phyloP scores from a whole-genome alignment of 2,329 filamentous ascomycete genomes.

The Phaeophleospora eucalypticola region DNA sequence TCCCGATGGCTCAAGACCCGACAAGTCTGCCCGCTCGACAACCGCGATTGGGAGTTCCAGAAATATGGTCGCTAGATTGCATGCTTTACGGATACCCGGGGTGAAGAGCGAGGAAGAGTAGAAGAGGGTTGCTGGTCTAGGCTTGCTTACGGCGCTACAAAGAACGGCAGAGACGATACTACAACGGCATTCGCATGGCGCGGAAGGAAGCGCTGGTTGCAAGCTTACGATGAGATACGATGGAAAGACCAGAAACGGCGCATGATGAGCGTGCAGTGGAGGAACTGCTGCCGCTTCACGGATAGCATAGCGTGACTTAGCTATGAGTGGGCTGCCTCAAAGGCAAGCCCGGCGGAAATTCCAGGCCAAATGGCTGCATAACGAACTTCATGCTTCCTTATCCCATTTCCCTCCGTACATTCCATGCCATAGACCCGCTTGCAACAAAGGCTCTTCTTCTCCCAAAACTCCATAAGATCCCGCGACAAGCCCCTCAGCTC shows the following conservation, averaged over 20 bases:
- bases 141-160: neutral
- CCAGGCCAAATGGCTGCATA: neutral
- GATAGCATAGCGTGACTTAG: neutral
- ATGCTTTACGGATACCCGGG: neutral
- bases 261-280: neutral
- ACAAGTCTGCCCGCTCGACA: constrained; percentile 95
- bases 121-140: neutral
- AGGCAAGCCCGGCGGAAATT: neutral
- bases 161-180: neutral
- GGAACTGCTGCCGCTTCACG: neutral
- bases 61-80: constrained; percentile 74
- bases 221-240: neutral
- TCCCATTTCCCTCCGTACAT: neutral
- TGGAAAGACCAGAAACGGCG: neutral
- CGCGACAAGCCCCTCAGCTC: constrained; percentile 23
- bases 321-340: neutral
- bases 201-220: constrained; percentile 3
- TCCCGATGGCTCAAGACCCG: constrained; percentile 99
- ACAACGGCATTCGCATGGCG: constrained; percentile 11
- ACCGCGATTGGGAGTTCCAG: constrained; percentile 99
- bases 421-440: neutral
- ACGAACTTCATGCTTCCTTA: neutral
- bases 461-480: neutral
- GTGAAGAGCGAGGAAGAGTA: neutral
- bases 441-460: too few species aligned